Evolutionary conservation across 306 rosid species (phyloP), one percentile per base, ranked within the genome.

Genomic region (Sophora flavescens): DNA sequence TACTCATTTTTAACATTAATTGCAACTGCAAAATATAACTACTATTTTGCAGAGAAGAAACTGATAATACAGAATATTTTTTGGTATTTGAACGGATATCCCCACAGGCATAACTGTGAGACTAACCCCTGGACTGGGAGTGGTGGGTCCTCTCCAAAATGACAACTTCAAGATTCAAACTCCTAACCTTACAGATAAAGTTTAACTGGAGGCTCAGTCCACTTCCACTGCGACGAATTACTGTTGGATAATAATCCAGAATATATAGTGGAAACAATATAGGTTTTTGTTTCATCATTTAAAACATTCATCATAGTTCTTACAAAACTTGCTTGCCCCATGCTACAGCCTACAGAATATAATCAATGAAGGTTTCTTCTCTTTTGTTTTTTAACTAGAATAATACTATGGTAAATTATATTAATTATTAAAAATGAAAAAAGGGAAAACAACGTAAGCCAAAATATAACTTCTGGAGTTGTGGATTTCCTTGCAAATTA

Each of bases 31-130:
- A 68, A 64, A 45, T 15, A 13, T 26, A 53, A n/a, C 39, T 52
- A 28, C 57, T 13, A 61, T 7, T 42, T 16, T 32, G 59, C 63
- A 48, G n/a, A 15, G 26, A 75, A 52, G 44, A 77, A 35, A 63
- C 53, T 11, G 13, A 53, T 41, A 71, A 70, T n/a, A 52, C 39
- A 76, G 63, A 78, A 82, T 22, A 68, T 14, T 22, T 22, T 22
- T 22, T 22, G 22, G 22, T 22, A 0, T 22, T 22, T 22, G 22
- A 22, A 22, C 1, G 22, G 22, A 22, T 22, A 22, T 22, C 22
- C 22, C 22, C 22, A 22, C 22, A 1, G 22, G 22, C 22, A 22
- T 22, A 22, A 1, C 22, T 0, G 22, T 22, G 22, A 22, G 22
- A 22, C 22, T 22, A 22, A 22, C 22, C 22, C 22, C 22, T 22